Evolutionary conservation across 805 yeast genomes (phyloP).

Genomic region (Danielia oregonensis): DNA sequence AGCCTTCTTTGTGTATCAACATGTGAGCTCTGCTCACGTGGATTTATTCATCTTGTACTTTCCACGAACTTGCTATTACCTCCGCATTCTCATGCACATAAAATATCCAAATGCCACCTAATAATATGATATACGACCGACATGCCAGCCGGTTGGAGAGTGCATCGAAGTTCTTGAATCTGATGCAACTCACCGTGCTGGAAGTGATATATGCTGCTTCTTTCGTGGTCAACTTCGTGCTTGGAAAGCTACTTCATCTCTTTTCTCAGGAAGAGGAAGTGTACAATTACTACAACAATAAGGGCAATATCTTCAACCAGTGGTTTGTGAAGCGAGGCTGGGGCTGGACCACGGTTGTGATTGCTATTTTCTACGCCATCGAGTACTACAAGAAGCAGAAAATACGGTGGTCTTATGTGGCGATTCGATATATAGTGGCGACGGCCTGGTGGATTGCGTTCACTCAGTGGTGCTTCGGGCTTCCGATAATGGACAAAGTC

Average conservation of each 20-base stretch:
- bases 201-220: constrained; percentile 31
- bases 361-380: constrained; percentile 24
- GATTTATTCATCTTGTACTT: too few species aligned
- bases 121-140: too few species aligned
- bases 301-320: constrained; percentile 66
- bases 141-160: too few species aligned
- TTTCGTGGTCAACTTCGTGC: constrained; percentile 37
- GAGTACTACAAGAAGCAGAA: constrained; percentile 3
- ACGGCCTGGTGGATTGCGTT: constrained; percentile 83
- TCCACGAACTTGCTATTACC: too few species aligned
- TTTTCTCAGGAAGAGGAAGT: constrained; percentile 45
- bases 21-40: too few species aligned
- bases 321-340: constrained; percentile 86
- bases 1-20: too few species aligned
- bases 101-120: too few species aligned
- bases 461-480: constrained; percentile 83
- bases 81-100: too few species aligned
- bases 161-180: too few species aligned
- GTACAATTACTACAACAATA: constrained; percentile 51
- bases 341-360: constrained; percentile 69
- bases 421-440: constrained; percentile 46
- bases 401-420: constrained; percentile 12
- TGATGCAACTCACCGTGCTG: constrained; percentile 10
- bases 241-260: constrained; percentile 50
- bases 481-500: constrained; percentile 85